Base-by-base conservation (phyloP, 768 basidiomycete species). In the Amanita muscaria region DNA sequence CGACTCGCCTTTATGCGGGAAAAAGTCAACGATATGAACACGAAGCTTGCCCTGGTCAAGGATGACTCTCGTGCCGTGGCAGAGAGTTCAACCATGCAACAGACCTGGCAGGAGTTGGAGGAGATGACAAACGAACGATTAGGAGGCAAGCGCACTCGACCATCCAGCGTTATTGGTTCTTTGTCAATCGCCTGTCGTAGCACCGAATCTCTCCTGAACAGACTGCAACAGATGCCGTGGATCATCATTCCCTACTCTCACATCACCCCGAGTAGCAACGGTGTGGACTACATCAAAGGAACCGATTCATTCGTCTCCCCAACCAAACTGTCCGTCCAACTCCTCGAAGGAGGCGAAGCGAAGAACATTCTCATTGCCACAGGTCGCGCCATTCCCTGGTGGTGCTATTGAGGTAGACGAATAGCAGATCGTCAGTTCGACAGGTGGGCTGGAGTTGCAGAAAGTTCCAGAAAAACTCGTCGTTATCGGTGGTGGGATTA, bases 271-370 rank as follows among this genome's bases (percentile, higher is more conserved):
- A n/a, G n/a, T n/a, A n/a, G n/a, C n/a, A 90, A 98, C 75, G 92
- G 93, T 61, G 89, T 99, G 53, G 92, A 97, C 64, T 98, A 97
- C 69, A 86, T 94, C 76, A 96, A 96, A 68, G 96, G 96, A 36
- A 49, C 83, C 21, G 96, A 80, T 3, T 92, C 92, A 1, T 98
- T 98, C 64, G 67, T 82, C 15, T 84, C 86, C 0, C 70, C 87
- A 1, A 87, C 69, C 36, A 70, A 72, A 24, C 70, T 99, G 46
- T 68, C 83, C 22, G 86, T 99, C 41, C 62, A 79, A 44, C 77
- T 97, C 23, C 77, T 79, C 55, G 87, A 91, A 14, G 92, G 89
- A 29, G 86, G 88, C 25, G 84, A 91, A 53, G 77, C 83, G 18
- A 94, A 93, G 74, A 96, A 96, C 64, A 65, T 94, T 59, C 79